Base-by-base conservation (phyloP, 768 basidiomycete genomes). In the Mycena capillaripes region DNA sequence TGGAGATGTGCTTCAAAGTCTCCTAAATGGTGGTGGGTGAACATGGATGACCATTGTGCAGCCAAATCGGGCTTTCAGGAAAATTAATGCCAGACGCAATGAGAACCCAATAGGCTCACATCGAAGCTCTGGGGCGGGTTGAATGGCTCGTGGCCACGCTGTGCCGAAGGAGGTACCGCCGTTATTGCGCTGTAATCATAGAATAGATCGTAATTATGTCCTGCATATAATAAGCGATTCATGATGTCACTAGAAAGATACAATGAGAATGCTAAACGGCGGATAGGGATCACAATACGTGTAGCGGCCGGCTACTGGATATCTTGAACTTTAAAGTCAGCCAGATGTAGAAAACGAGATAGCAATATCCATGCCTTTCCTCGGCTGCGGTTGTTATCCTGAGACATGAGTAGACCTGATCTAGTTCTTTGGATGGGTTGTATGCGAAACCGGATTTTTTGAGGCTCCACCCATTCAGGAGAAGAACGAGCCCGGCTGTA, bases 401-500 rank as follows among this genome's bases (percentile, higher is more conserved):
- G 69, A 89, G 79, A 73, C 86, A 87, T 32, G 80, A 81, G 64
- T 84, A 74, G 23, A 89, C 84, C 70, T 87, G 86, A 32, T 78
- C 78, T 70, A 88, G 81, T 32, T 88, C 84, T 52, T 81, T 78
- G 23, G 80, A 78, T 10, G 80, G 69, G 69, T 86, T 84, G 29
- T 76, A 69, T 5, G 73, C 55, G 14, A 79, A 63, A 27, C 83
- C 78, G 23, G 78, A 79, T 70, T 79, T 80, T 66, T 80, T 84
- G 46, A 80, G 84, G 57, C 81, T 84, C 89, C 84, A 89, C 16
- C 88, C 82, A 55, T 84, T 87, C 61, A 90, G 82, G 56, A 90
- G 79, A 12, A 89, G 82, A 3, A 90, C 82, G 44, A 89, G 81
- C 11, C 75, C 78, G 23, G 78, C 68, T 21, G 77, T 71, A 61